Conservation (phyloP, 2,329 filamentous ascomycete genomes). For the Diaporthe citri region DNA sequence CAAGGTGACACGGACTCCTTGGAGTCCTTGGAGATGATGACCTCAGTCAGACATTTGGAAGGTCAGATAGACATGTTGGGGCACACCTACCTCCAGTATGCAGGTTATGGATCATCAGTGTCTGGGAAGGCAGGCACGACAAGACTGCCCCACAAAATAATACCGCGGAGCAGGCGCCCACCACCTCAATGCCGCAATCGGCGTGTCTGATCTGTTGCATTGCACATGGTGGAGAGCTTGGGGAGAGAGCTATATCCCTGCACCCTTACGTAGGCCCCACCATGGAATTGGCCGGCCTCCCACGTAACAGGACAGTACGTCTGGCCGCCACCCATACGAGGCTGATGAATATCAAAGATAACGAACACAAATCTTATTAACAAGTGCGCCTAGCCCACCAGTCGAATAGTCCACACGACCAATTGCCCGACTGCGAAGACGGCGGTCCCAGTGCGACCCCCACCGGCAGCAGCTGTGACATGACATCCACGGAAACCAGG, state of each 20-base stretch:
- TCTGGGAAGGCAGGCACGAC: background rate
- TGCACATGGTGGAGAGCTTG: slow-evolving; percentile 30
- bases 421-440: slow-evolving; percentile 15
- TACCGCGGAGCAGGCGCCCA: background rate
- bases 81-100: background rate
- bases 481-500: background rate
- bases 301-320: slow-evolving; percentile 4
- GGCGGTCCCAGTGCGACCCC: slow-evolving; percentile 29
- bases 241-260: slow-evolving; percentile 34
- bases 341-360: slow-evolving; percentile 29
- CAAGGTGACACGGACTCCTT: background rate
- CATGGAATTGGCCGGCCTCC: background rate
- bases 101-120: background rate
- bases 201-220: slow-evolving; percentile 24
- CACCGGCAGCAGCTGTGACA: slow-evolving; percentile 15
- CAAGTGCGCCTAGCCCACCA: background rate
- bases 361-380: slow-evolving; percentile 23
- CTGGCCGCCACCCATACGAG: background rate
- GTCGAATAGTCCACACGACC: background rate
- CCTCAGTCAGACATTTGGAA: background rate
- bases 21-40: background rate
- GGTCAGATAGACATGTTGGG: background rate
- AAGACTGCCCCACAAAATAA: background rate
- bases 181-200: slow-evolving; percentile 34
- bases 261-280: background rate